These are phyloP conservation scores for Platismatia glauca DNA, from an alignment of 495 filamentous ascomycete species.

Conservation along the genomic window DNA sequence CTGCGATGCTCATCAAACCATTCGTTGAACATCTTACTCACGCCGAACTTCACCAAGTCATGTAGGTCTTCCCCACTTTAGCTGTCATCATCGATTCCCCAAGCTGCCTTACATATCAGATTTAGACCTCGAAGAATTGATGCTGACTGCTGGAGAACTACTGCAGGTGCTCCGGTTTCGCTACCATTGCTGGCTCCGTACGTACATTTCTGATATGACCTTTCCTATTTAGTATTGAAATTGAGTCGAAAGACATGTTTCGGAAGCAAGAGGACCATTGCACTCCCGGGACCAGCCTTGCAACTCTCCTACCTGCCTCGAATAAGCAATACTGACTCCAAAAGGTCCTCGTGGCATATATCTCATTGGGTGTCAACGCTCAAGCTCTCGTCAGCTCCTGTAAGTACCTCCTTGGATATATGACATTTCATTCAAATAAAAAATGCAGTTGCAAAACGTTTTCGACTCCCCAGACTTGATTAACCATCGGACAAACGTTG, in stretches of 20 bases:
- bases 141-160: background rate
- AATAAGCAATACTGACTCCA: too few relatives aligned
- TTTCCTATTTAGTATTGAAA: too few relatives aligned
- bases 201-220: too few relatives aligned
- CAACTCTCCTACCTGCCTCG: too few relatives aligned
- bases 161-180: constrained; percentile 51
- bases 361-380: constrained; percentile 67
- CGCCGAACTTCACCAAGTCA: constrained; percentile 83
- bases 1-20: constrained; percentile 80
- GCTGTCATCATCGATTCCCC: background rate
- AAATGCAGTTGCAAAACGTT: background rate
- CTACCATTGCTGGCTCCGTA: constrained; percentile 60
- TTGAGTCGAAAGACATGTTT: too few relatives aligned
- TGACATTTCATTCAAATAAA: background rate
- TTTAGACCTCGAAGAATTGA: background rate
- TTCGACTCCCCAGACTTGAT: constrained; percentile 19
- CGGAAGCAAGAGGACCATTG: too few relatives aligned
- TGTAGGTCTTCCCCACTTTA: constrained; percentile 33
- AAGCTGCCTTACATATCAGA: background rate
- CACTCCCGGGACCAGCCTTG: too few relatives aligned
- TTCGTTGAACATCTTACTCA: constrained; percentile 74
- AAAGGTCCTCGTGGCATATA: constrained; percentile 76
- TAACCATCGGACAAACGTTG: background rate
- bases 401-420: background rate
- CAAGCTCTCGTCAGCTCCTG: constrained; percentile 85